Evolutionary conservation across 1,139 yeast species (phyloP).

Genomic region (Yamadazyma friedrichii): DNA sequence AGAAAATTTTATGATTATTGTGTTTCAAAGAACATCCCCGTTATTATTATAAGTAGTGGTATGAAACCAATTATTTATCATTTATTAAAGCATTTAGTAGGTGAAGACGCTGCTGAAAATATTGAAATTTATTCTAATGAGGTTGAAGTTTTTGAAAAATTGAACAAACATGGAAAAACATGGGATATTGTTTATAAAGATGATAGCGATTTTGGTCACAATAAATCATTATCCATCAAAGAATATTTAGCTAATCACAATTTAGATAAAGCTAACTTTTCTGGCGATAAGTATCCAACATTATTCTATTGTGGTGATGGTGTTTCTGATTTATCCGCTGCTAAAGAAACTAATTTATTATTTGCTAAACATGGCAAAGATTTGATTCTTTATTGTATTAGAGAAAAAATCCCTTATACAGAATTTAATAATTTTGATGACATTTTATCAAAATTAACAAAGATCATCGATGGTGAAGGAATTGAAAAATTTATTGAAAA

Average conservation of each 20-base stretch:
- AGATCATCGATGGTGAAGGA: conserved; percentile 29
- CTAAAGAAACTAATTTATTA: conserved; percentile 86
- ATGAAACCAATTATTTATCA: conserved; percentile 90
- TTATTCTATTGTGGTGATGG: conserved; percentile 97
- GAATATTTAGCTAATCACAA: conserved; percentile 55
- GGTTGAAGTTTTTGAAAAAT: conserved; percentile 42
- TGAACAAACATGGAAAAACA: conserved; percentile 38
- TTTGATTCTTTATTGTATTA: conserved; percentile 76
- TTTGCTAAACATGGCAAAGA: conserved; percentile 95
- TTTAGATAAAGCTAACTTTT: conserved; percentile 17
- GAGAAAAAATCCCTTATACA: conserved; percentile 79
- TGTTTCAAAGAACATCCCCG: conserved; percentile 64
- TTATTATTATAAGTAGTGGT: conserved; percentile 82
- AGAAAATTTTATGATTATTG: conserved; percentile 81
- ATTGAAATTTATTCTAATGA: conserved; percentile 84
- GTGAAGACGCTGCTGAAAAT: conserved; percentile 67
- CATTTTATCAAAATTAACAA: conserved; percentile 54
- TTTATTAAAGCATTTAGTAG: conserved; percentile 69
- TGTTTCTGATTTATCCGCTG: conserved; percentile 91
- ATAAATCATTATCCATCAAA: conserved; percentile 79
- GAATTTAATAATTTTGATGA: conserved; percentile 77
- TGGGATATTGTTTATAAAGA: conserved; percentile 90
- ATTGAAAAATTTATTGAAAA: conserved; percentile 32
- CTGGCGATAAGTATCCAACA: conserved; percentile 35
- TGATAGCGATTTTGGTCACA: conserved; percentile 89